phyloP scores from a whole-genome alignment of 164 flowering plant species.

The Liquidambar formosana region DNA sequence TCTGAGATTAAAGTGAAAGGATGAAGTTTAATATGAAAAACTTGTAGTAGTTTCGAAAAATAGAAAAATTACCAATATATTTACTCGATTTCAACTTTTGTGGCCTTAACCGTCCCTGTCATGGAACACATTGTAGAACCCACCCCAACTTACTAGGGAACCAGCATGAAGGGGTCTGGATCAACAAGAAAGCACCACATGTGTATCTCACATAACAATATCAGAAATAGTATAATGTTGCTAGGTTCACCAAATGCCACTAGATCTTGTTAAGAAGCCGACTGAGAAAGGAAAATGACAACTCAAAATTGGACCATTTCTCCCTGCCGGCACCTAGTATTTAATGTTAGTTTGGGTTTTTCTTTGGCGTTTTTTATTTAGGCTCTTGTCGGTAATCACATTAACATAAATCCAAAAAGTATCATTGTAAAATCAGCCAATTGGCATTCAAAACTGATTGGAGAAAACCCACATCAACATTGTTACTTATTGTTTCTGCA shows the following conservation, averaged over 20 bases:
- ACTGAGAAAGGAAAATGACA: background rate
- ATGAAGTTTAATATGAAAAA: too few relatives aligned
- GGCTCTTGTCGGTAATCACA: background rate
- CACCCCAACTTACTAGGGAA: background rate
- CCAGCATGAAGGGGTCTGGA: background rate
- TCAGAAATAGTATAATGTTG: too few relatives aligned
- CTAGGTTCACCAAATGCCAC: background rate
- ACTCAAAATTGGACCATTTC: slow-evolving; percentile 7
- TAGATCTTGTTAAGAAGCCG: background rate
- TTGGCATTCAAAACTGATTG: slow-evolving; percentile 10
- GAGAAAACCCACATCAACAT: background rate
- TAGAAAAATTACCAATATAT: too few relatives aligned
- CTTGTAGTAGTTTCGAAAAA: too few relatives aligned
- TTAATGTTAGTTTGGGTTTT: background rate
- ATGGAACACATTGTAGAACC: background rate
- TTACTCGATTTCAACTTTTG: too few relatives aligned
- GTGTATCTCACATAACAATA: background rate
- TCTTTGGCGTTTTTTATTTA: slow-evolving; percentile 3
- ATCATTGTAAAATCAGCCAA: slow-evolving; percentile 24
- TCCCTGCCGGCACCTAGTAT: slow-evolving; percentile 17
- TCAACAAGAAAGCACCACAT: background rate
- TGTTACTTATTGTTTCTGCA: slow-evolving; percentile 2
- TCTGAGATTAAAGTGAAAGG: too few relatives aligned
- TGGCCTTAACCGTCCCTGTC: background rate
- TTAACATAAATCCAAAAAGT: background rate